Percentiles rank a stretch among this genome's conserved stretches.
phyloP scores from a whole-genome alignment of 192 early-diverging fungal genomes.

The Cladochytrium replicatum region DNA sequence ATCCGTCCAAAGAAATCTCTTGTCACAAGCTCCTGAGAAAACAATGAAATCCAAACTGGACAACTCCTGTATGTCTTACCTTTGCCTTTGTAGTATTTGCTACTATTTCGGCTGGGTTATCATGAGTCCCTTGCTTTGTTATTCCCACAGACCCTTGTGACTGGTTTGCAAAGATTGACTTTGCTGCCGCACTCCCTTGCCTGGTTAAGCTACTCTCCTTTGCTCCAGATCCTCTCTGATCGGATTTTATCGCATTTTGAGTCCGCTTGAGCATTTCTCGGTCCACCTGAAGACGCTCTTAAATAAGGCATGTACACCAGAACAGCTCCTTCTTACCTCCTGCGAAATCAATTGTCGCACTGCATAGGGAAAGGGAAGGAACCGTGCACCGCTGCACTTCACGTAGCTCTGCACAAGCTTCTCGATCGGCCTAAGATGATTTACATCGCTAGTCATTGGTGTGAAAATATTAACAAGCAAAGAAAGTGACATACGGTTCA shows the following conservation, averaged over 20 bases:
- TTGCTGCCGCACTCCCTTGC: too few species aligned
- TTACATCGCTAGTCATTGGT: too few species aligned
- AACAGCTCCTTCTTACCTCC: constrained; percentile 43
- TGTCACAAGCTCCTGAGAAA: constrained; percentile 7
- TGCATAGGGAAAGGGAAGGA: constrained; percentile 43
- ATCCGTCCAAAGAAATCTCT: constrained; percentile 84
- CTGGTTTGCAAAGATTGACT: too few species aligned
- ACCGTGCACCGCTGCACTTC: background rate
- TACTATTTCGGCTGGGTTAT: too few species aligned
- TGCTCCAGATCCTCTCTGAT: background rate
- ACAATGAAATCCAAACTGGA: constrained; percentile 2
- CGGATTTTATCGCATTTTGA: constrained; percentile 5
- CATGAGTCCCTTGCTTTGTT: too few species aligned
- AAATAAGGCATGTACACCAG: background rate
- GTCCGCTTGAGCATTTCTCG: constrained; percentile 10
- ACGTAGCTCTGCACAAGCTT: constrained; percentile 9
- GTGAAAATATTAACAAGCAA: too few species aligned
- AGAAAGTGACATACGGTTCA: constrained; percentile 58
- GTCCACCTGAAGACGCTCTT: constrained; percentile 8
- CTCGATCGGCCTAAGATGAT: constrained; percentile 24
- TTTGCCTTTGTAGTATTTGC: too few species aligned
- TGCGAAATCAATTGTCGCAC: constrained; percentile 72
- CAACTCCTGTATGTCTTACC: too few species aligned
- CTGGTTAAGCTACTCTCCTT: too few species aligned
- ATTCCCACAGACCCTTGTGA: too few species aligned